Evolutionary conservation across 164 flowering plant genomes (phyloP).

Genomic region (Berberis thunbergii): DNA sequence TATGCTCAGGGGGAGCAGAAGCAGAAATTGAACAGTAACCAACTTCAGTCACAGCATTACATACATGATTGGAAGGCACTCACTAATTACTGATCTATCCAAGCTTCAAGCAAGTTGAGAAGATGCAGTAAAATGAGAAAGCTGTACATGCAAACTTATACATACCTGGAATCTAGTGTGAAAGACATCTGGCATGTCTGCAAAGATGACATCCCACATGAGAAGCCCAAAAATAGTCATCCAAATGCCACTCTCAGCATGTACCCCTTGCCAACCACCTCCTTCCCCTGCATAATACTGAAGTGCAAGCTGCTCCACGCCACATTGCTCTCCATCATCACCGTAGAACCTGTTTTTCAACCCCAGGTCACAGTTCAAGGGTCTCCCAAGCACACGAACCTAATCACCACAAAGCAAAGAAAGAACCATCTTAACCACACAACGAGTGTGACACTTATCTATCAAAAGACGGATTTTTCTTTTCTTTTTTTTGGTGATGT

Average conservation of each 20-base stretch:
- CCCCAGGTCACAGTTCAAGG: constrained; percentile 68
- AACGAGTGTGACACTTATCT: background rate
- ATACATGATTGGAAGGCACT: too few species aligned
- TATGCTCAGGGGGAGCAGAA: too few species aligned
- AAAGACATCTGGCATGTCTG: constrained; percentile 83
- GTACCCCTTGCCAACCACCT: constrained; percentile 91
- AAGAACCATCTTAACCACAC: constrained; percentile 3
- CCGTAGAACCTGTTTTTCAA: constrained; percentile 75
- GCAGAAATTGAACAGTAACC: too few species aligned
- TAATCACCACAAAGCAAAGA: constrained; percentile 13
- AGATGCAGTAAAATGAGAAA: background rate
- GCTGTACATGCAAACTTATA: background rate
- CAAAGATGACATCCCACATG: constrained; percentile 86
- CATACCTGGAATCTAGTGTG: constrained; percentile 75
- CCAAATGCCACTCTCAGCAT: constrained; percentile 94
- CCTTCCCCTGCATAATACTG: constrained; percentile 83
- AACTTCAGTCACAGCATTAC: too few species aligned
- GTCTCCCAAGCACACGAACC: constrained; percentile 80
- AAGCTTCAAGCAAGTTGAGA: background rate
- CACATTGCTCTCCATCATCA: constrained; percentile 88
- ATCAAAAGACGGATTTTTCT: background rate
- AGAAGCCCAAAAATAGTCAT: constrained; percentile 85
- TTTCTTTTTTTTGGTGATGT: background rate
- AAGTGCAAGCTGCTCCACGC: constrained; percentile 86
- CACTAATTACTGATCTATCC: background rate